Base-by-base conservation (phyloP, 768 basidiomycete species). In the Calvatia gigantea region DNA sequence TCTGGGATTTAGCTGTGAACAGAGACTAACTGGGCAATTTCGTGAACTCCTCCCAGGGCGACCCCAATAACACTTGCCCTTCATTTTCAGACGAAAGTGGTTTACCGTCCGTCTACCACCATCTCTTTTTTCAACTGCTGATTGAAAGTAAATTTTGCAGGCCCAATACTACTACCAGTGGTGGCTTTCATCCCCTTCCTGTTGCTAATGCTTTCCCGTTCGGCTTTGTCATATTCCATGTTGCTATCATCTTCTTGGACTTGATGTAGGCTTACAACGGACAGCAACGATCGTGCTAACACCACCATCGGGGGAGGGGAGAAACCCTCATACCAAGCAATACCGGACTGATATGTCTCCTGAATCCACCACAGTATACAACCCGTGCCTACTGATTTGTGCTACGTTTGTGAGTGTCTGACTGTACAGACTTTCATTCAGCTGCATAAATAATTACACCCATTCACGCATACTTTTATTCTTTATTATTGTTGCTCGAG, bases 61-160 rank as follows among this genome's bases (percentile, higher is more conserved):
- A 71, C 61, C 59, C 62, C 23, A 81, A 75, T 58, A 70, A 78
- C 49, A 79, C 81, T 33, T 91, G 89, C 64, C 78, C 85, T 25
- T 89, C 88, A 0, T 90, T 79, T 65, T 90, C 88, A 37, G 86
- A 87, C 61, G 66, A 76, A 46, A 80, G 82, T 61, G 83, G 83
- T 25, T 66, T 86, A 57, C 76, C 87, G 87, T 88, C 61, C 55
- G 85, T 78, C 1, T 46, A 21, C 49, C 61, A 35, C 19, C 56
- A 42, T 19, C 19, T 43, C 19, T 17, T 33, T 38, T n/a, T 54
- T 28, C 6, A 9, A 6, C 47, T 33, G 31, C 23, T 11, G 23
- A n/a, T 19, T 49, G 11, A 39, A 44, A 35, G 47, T 19, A 32
- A 29, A 12, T 42, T n/a, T 57, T 29, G 29, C 59, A 79, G 77